Evolutionary conservation across 1,284 basidiomycete genomes (phyloP), one percentile per base, ranked within the genome.

Genomic region (Golubevia pallescens): DNA sequence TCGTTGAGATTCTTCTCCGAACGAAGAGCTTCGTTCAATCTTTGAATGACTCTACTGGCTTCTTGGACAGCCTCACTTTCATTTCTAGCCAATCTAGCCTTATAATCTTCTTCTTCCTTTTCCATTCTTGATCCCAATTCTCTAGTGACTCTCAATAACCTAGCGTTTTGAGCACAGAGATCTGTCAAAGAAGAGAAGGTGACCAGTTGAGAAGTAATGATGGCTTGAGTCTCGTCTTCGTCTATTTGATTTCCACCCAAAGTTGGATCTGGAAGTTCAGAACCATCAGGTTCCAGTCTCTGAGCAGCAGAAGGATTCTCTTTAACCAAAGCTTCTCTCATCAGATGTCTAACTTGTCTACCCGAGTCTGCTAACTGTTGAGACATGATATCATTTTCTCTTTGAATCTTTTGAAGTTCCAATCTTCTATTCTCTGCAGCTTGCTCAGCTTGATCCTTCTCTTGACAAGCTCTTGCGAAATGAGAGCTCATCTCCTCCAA

Each of bases 181-280:
- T 90, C 89, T 10, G 90, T 89, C 58, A 98, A 90, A 1, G 91
- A 92, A 57, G 89, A 89, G 90, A 95, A 99, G 24, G 94, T 90
- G 57, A 98, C 93, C 13, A 99, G 90, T 76, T 95, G 90, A 80
- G 93, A 93, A 21, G 93, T 92, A 85, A 98, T 96, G 71, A 98
- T 90, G 0, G 88, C 88, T 70, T 83, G 78, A 42, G 80, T 79
- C 58, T 80, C 79, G 34, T 58, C 34, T 55, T 57, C 60, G n/a
- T 72, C 70, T 6, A 63, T 65, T 19, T 73, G 54, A 6, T 71
- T 66, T 13, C 66, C 63, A 10, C 67, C 62, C 5, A 65, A 68
- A 28, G 70, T 73, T 14, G 86, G 81, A 62, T 86, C 83, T 10
- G 70, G 60, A 7, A 77, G 70, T 3, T 85, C 78, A 60, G 77